Conservation (phyloP, 2,329 filamentous ascomycete genomes). For the Anthostomella pinea region DNA sequence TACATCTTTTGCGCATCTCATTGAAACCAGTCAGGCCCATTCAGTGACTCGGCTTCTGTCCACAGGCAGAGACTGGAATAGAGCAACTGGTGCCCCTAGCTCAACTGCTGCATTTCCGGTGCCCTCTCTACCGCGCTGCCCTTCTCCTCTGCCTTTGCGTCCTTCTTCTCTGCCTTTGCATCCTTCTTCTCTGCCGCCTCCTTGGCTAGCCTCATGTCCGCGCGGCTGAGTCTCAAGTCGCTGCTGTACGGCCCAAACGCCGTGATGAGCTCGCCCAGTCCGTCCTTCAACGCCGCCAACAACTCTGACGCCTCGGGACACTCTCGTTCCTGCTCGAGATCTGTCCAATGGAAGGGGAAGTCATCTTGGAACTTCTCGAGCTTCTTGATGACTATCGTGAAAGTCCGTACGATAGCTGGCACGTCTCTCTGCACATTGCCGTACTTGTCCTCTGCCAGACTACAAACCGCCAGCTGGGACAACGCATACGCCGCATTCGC, state of each 20-base stretch:
- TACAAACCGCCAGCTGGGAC: conserved; percentile 66
- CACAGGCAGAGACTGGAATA: conserved; percentile 1
- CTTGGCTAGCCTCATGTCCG: conserved; percentile 71
- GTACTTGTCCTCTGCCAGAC: conserved; percentile 75
- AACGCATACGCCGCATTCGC: conserved; percentile 70
- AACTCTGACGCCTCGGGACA: conserved; percentile 70
- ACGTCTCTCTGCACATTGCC: conserved; percentile 86
- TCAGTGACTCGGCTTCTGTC: no score
- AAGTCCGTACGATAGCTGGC: conserved; percentile 66
- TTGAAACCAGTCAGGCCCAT: no score
- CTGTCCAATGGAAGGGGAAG: conserved; percentile 74
- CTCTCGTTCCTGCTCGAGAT: conserved; percentile 56
- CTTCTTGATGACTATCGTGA: conserved; percentile 66
- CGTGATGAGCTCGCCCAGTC: conserved; percentile 62
- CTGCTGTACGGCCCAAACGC: conserved; percentile 73
- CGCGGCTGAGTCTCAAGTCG: conserved; percentile 65
- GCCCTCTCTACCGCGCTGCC: no score
- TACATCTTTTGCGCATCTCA: no score
- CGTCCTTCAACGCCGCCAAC: conserved; percentile 60
- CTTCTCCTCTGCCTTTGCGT: conserved; percentile 1
- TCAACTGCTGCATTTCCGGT: conserved; percentile 32
- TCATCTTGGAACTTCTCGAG: conserved; percentile 64
- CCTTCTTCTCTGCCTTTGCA: conserved; percentile 1
- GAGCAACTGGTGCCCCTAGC: conserved; percentile 22
- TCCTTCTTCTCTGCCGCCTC: conserved; percentile 50